phyloP scores from a whole-genome alignment of 257 asterid genomes.

The Solanum pinnatisectum region DNA sequence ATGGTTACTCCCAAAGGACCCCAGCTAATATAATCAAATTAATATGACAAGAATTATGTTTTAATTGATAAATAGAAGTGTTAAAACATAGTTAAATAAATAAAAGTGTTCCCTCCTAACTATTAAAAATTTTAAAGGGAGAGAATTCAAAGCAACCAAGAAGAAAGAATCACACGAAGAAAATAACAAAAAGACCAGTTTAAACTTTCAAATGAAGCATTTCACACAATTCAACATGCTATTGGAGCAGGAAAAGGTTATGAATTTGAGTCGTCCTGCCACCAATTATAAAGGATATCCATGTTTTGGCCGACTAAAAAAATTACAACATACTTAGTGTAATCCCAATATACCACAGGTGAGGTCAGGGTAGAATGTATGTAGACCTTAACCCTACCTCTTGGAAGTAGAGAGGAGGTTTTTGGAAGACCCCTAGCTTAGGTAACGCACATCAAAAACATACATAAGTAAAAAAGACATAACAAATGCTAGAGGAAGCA shows the following conservation, averaged over 20 bases:
- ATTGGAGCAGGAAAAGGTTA: neutral
- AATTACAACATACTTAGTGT: neutral
- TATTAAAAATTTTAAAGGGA: neutral
- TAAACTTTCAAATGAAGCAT: neutral
- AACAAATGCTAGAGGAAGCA: neutral
- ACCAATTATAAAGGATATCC: neutral
- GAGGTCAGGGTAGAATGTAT: neutral
- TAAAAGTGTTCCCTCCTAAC: neutral
- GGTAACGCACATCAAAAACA: neutral
- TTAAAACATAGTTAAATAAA: neutral
- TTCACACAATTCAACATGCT: neutral
- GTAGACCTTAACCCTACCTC: neutral
- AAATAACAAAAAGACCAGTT: neutral
- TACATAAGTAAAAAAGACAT: neutral
- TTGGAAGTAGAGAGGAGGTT: neutral
- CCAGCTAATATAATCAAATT: neutral
- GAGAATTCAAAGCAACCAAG: neutral
- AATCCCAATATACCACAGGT: neutral
- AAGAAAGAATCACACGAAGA: neutral
- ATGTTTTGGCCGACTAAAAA: neutral
- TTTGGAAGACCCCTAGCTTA: neutral
- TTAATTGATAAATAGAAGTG: neutral
- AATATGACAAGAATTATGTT: neutral
- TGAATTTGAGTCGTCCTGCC: neutral
- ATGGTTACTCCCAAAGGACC: neutral